Evolutionary conservation across 148 eudicot genomes (phyloP).

Genomic region (Limonium bicolor): DNA sequence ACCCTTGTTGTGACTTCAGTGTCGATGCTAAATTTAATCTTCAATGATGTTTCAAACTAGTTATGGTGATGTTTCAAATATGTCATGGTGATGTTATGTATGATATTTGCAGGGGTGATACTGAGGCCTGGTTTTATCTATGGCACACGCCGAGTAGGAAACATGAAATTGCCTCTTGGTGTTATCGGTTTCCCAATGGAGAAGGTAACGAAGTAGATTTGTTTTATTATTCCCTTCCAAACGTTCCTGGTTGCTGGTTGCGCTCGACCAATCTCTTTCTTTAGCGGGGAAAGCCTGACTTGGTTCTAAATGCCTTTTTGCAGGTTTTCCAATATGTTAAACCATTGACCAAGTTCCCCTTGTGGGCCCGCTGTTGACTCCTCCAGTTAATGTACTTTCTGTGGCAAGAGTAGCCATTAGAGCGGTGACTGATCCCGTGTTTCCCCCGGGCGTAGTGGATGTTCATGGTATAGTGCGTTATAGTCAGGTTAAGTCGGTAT

Average conservation of each 20-base stretch:
- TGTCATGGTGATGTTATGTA: not conserved
- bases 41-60: not conserved
- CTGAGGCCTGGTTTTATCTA: constrained; percentile 78
- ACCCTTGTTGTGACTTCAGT: not conserved
- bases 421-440: constrained; percentile 80
- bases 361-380: constrained; percentile 59
- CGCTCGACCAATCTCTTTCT: not conserved
- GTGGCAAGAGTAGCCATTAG: constrained; percentile 66
- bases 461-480: constrained; percentile 51
- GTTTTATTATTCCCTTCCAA: not conserved
- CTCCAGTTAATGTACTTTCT: constrained; percentile 58
- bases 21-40: not conserved
- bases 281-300: not conserved
- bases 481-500: constrained; percentile 33
- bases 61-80: not conserved
- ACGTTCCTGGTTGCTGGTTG: not conserved
- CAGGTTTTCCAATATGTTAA: constrained; percentile 66
- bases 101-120: constrained; percentile 42
- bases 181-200: constrained; percentile 74
- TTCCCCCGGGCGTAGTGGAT: constrained; percentile 76
- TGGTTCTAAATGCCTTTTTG: constrained; percentile 1
- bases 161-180: constrained; percentile 66
- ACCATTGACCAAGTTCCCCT: constrained; percentile 52
- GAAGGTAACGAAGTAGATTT: constrained; percentile 23
- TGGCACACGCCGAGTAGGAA: constrained; percentile 75